Percentiles rank a stretch among this genome's conserved stretches.
Evolutionary conservation across 805 yeast species (phyloP).

Genomic region (Debaryomyces hansenii): DNA sequence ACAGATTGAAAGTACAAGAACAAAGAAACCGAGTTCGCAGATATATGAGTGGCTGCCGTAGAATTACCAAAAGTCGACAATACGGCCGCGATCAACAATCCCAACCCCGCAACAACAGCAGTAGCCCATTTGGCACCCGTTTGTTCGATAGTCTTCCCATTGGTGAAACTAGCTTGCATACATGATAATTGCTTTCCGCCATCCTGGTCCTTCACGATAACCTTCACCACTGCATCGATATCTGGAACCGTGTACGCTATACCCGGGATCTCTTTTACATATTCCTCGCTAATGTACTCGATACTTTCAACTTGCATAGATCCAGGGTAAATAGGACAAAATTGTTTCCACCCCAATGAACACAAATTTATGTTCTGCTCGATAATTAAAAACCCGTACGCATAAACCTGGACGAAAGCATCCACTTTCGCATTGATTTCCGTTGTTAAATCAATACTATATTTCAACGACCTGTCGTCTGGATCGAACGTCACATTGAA

Average conservation of each 20-base stretch:
- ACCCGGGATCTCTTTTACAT: constrained; percentile 67
- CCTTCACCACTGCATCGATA: constrained; percentile 74
- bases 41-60: constrained; percentile 82
- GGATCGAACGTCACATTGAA: constrained; percentile 80
- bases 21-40: constrained; percentile 82
- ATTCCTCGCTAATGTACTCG: constrained; percentile 52
- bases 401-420: constrained; percentile 75
- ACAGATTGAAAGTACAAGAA: constrained; percentile 88
- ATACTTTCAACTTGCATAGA: constrained; percentile 72
- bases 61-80: constrained; percentile 84
- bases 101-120: constrained; percentile 85
- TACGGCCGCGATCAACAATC: constrained; percentile 80
- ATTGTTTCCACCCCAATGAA: constrained; percentile 71
- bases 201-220: constrained; percentile 43
- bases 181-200: constrained; percentile 59
- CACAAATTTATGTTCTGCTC: constrained; percentile 63
- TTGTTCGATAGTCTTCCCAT: constrained; percentile 80
- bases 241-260: constrained; percentile 87
- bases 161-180: constrained; percentile 69
- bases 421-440: constrained; percentile 63
- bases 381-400: constrained; percentile 80
- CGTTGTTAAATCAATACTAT: constrained; percentile 68
- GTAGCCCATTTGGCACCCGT: constrained; percentile 90
- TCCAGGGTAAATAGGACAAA: constrained; percentile 88
- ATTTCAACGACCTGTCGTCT: constrained; percentile 62